These are phyloP conservation scores for Naganishia kalamii DNA, from an alignment of 768 basidiomycete species.

Conservation along the genomic window DNA sequence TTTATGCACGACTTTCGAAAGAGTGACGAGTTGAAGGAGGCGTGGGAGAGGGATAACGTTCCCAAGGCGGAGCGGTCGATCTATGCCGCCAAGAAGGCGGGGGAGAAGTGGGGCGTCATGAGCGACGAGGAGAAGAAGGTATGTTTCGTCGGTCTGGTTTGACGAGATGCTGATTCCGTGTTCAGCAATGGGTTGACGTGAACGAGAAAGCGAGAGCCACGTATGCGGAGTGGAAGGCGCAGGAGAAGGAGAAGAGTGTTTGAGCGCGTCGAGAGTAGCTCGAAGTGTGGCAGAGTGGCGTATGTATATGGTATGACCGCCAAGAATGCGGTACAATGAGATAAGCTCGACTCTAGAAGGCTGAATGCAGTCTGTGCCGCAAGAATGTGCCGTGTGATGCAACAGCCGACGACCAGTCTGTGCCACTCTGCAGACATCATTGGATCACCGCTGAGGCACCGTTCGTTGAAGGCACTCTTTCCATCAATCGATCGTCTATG, in stretches of 20 bases:
- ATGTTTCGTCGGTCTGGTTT: background rate
- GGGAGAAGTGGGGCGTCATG: conserved; percentile 23
- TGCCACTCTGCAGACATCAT: too few species aligned
- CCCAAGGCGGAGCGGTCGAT: background rate
- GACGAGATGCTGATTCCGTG: background rate
- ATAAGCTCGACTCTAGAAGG: background rate
- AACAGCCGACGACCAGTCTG: too few species aligned
- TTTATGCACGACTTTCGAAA: conserved; percentile 21
- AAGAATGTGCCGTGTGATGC: too few species aligned
- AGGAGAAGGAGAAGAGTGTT: background rate
- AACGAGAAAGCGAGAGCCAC: background rate
- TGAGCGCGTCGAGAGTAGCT: background rate
- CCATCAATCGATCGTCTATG: too few species aligned
- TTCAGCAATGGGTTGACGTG: background rate
- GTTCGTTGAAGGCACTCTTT: background rate
- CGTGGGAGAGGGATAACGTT: conserved; percentile 10
- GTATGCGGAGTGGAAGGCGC: conserved; percentile 10
- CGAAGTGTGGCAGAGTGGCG: background rate
- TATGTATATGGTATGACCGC: too few species aligned
- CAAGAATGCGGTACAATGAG: background rate
- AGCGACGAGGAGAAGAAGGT: conserved; percentile 25
- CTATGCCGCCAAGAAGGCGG: conserved; percentile 20
- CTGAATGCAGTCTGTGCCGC: too few species aligned
- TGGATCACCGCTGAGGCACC: too few species aligned
- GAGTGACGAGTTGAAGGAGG: conserved; percentile 15